phyloP scores from a whole-genome alignment of 768 basidiomycete species.

The Psilocybe sp. region DNA sequence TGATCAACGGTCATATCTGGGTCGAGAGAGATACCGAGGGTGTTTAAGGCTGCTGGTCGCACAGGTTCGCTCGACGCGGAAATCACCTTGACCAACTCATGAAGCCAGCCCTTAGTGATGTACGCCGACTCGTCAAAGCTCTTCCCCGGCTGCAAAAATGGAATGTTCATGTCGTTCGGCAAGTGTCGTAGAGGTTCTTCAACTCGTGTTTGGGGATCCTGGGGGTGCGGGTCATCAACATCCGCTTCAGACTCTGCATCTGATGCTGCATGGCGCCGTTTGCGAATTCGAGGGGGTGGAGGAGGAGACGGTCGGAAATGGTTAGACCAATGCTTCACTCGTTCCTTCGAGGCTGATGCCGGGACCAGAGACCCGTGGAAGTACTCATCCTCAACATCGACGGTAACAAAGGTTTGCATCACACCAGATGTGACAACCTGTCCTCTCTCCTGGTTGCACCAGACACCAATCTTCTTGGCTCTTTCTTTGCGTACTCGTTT shows the following conservation, averaged over 20 bases:
- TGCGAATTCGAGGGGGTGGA: background rate
- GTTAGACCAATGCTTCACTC: conserved; percentile 5
- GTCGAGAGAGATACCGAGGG: conserved; percentile 42
- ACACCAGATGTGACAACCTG: conserved; percentile 36
- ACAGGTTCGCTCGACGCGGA: conserved; percentile 21
- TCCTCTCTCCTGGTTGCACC: conserved; percentile 34
- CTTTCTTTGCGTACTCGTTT: conserved; percentile 24
- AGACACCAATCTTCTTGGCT: conserved; percentile 29
- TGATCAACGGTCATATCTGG: conserved; percentile 38
- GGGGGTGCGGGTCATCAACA: background rate
- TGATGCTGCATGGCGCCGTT: background rate
- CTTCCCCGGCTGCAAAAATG: conserved; percentile 46
- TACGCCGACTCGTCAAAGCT: conserved; percentile 52
- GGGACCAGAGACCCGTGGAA: conserved; percentile 36
- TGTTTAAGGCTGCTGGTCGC: conserved; percentile 28
- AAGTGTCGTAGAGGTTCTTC: conserved; percentile 17
- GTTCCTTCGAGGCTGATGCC: background rate
- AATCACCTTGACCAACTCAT: conserved; percentile 48
- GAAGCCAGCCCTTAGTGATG: conserved; percentile 57
- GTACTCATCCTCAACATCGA: conserved; percentile 42
- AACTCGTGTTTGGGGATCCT: background rate
- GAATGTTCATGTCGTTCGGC: conserved; percentile 50
- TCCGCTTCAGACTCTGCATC: background rate
- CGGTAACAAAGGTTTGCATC: conserved; percentile 28
- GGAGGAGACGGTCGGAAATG: background rate